Conservation (phyloP, 208 protist species). For the Porcisia hertigi region DNA sequence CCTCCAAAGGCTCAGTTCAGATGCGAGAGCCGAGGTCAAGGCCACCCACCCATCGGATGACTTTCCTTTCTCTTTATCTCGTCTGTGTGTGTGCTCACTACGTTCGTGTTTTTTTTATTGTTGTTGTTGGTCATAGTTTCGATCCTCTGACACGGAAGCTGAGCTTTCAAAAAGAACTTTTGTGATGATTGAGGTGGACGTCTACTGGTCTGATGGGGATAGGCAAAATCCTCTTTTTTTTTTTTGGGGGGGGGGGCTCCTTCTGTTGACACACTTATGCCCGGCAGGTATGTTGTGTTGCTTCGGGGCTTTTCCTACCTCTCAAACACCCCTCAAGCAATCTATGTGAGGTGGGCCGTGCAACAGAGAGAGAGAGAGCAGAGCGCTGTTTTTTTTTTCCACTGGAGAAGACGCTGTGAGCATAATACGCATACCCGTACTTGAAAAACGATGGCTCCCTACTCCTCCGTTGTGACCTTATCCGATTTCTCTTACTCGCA, state of each 20-base stretch:
- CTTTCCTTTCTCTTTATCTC: too few species aligned
- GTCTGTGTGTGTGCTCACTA: too few species aligned
- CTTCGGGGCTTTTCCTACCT: neutral
- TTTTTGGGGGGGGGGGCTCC: too few species aligned
- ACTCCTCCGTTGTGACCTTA: neutral
- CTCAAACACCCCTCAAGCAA: neutral
- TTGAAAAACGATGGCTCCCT: neutral
- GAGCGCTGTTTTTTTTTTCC: neutral
- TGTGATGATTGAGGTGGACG: neutral
- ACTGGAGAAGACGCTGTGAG: neutral
- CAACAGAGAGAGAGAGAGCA: neutral
- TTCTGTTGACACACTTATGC: neutral
- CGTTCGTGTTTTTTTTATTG: constrained; percentile 9
- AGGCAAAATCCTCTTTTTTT: neutral
- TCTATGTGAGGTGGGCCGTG: neutral
- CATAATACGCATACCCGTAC: neutral
- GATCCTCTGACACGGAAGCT: too few species aligned
- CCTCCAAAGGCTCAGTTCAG: too few species aligned
- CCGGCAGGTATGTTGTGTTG: neutral
- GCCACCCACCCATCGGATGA: too few species aligned
- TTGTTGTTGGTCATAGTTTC: constrained; percentile 1
- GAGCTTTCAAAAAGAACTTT: neutral
- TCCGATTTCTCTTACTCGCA: neutral
- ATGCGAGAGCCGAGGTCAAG: too few species aligned
- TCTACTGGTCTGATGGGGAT: neutral